These are phyloP conservation scores for Candida methanosorbosa DNA, from an alignment of 805 yeast species.

Conservation along the genomic window DNA sequence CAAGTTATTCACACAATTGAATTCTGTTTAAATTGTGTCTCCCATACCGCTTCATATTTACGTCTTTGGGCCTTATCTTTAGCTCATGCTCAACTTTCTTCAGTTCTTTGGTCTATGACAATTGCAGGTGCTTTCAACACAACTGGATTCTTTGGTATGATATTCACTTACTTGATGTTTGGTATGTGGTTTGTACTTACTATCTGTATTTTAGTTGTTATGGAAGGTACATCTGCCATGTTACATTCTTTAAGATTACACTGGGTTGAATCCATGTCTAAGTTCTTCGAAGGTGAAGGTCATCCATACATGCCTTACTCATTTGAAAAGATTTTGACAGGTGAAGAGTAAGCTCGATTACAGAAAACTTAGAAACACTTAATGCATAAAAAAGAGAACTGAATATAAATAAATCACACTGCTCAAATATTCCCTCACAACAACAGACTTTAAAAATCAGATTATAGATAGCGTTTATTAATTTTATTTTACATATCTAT, in stretches of 20 bases:
- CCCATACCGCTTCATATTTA: slow-evolving; percentile 96
- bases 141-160: slow-evolving; percentile 58
- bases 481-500: too few relatives aligned
- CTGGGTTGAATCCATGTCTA: slow-evolving; percentile 99
- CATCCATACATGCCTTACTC: slow-evolving; percentile 82
- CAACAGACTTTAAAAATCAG: not conserved
- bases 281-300: slow-evolving; percentile 97
- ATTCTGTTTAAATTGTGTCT: slow-evolving; percentile 92
- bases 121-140: slow-evolving; percentile 65
- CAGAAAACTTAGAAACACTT: not conserved
- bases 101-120: slow-evolving; percentile 97
- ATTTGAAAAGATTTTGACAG: slow-evolving; percentile 30
- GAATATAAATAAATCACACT: not conserved
- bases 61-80: slow-evolving; percentile 96
- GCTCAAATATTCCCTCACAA: too few relatives aligned
- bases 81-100: slow-evolving; percentile 93
- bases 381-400: not conserved
- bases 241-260: slow-evolving; percentile 95
- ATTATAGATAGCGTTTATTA: too few relatives aligned
- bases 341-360: not conserved
- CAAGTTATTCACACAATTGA: slow-evolving; percentile 97
- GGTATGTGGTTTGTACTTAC: slow-evolving; percentile 94
- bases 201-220: slow-evolving; percentile 80
- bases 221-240: slow-evolving; percentile 99
- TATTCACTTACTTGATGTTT: slow-evolving; percentile 71